Evolutionary conservation across 2,329 filamentous ascomycete species (phyloP).

Genomic region (Hymenoscyphus fructigenus): DNA sequence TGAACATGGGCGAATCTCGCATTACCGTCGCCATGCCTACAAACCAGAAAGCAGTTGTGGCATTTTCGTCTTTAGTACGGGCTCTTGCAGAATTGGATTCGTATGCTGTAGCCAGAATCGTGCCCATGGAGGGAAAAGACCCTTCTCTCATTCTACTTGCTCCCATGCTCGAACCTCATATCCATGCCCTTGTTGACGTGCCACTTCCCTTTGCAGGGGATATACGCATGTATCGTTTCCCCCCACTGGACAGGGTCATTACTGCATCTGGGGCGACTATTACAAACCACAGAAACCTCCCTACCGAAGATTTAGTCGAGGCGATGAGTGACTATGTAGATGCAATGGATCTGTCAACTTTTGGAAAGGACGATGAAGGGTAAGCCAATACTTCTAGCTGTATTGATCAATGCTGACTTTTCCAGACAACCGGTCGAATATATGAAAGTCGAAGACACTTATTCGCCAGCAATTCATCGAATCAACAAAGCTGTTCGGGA

Average conservation of each 20-base stretch:
- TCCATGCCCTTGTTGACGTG: conserved; percentile 85
- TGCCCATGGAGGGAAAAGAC: conserved; percentile 78
- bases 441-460: conserved; percentile 76
- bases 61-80: conserved; percentile 85
- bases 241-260: conserved; percentile 81
- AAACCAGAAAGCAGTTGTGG: conserved; percentile 80
- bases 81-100: conserved; percentile 81
- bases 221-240: conserved; percentile 84
- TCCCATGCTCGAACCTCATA: conserved; percentile 73
- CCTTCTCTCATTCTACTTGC: conserved; percentile 76
- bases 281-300: conserved; percentile 80
- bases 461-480: conserved; percentile 82
- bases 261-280: conserved; percentile 82
- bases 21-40: conserved; percentile 74
- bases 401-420: conserved; percentile 8
- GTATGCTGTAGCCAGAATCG: conserved; percentile 82
- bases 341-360: conserved; percentile 79
- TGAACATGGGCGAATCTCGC: conserved; percentile 79
- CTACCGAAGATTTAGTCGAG: conserved; percentile 67
- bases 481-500: conserved; percentile 82
- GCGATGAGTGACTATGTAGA: conserved; percentile 94
- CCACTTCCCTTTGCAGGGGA: conserved; percentile 94
- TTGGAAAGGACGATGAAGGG: conserved; percentile 74
- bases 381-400: conserved; percentile 41
- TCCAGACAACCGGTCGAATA: conserved; percentile 61